Evolutionary conservation across 352 stramenopile species (phyloP), one percentile per base, ranked within the genome.

Genomic region (Pythium aristosporum): DNA sequence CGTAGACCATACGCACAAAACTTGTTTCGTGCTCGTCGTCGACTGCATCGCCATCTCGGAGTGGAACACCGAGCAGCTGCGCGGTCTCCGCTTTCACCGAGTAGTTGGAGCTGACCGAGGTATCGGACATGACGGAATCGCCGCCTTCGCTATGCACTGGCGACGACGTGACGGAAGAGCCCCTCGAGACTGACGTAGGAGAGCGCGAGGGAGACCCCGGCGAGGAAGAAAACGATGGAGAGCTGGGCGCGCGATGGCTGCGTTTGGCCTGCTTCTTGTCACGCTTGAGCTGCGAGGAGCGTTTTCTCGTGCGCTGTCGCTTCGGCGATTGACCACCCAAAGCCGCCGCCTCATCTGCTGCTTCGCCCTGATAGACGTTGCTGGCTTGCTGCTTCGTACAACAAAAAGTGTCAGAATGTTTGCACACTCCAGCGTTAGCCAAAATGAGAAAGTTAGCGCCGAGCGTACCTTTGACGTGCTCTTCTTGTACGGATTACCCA

Each of bases 401-500:
- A 47, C 9, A 43, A 21, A 21, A 20, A 28, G 30, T 9, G 5
- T 43, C 39, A 21, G 32, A 2, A 30, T 30, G 25, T 30, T 30
- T 30, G 25, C 25, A 30, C 25, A 30, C 25, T 30, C 25, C 25
- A 30, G 3, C 25, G 25, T 30, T 28, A 2, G 25, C 25, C 25
- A 28, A 2, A 28, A 4, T 30, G 25, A 30, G 25, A 30, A 30
- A 30, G 25, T 30, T 30, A 30, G 1, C 5, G 25, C 25, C 25
- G 37, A 18, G 48, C 64, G 11, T 54, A 85, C 77, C 67, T 96
- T 96, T 2, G 83, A 88, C n/a, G 82, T 71, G 44, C 74, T 93
- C 71, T 94, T 94, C 71, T 94, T 96, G 81, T 96, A 96, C 18
- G 87, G 87, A 47, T 93, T 94, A 18, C 87, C 87, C 5, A 96